phyloP scores from a whole-genome alignment of 192 early-diverging fungal species.

The Paraglomus brasilianum region DNA sequence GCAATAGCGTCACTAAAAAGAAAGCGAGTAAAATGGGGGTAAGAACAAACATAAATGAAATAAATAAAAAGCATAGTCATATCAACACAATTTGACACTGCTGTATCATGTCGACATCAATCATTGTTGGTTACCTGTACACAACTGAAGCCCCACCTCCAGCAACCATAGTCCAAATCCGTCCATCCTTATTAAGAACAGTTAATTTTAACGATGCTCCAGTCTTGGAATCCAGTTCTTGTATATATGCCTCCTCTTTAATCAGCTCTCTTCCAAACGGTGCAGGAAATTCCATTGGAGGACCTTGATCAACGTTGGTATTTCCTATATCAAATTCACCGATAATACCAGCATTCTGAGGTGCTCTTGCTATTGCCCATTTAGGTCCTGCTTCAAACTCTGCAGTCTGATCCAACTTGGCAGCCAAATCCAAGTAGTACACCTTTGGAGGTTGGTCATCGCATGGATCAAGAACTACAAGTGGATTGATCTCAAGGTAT shows the following conservation, averaged over 20 bases:
- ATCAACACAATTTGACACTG: neutral
- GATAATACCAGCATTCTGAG: slow-evolving; percentile 49
- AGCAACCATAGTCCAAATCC: slow-evolving; percentile 99
- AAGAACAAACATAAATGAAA: neutral
- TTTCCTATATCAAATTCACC: slow-evolving; percentile 30
- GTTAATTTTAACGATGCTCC: slow-evolving; percentile 98
- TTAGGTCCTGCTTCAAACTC: slow-evolving; percentile 96
- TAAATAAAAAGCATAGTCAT: neutral
- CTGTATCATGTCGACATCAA: neutral
- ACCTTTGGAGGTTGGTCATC: slow-evolving; percentile 62
- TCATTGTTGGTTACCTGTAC: slow-evolving; percentile 51
- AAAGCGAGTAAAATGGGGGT: neutral
- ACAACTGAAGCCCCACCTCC: slow-evolving; percentile 99
- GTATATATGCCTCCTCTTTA: slow-evolving; percentile 97
- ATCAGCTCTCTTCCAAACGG: slow-evolving; percentile 97
- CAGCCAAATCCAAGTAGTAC: slow-evolving; percentile 93
- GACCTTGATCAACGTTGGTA: slow-evolving; percentile 65
- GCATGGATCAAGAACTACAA: slow-evolving; percentile 83
- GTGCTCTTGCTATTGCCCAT: slow-evolving; percentile 87
- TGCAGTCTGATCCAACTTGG: slow-evolving; percentile 98
- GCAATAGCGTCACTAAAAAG: slow-evolving; percentile 89
- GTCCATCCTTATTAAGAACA: slow-evolving; percentile 91
- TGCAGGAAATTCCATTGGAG: slow-evolving; percentile 94
- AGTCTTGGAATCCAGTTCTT: slow-evolving; percentile 96
- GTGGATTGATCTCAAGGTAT: slow-evolving; percentile 99